These are phyloP conservation scores for Penicillium thymicola DNA, from an alignment of 2,329 filamentous ascomycete species.

Conservation along the genomic window DNA sequence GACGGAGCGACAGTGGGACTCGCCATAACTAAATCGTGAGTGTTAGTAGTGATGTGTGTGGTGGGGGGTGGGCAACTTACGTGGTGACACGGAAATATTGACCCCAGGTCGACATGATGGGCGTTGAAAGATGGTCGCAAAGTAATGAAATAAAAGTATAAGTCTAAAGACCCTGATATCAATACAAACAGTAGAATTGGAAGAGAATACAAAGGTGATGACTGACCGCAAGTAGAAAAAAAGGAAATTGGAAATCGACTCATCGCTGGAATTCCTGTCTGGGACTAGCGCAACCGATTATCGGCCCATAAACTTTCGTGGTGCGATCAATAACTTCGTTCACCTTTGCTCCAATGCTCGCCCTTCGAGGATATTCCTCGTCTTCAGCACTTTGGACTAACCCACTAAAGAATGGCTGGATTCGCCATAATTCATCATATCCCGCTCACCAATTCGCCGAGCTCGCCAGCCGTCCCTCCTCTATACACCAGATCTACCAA, in stretches of 20 bases:
- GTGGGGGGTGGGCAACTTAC: conserved; percentile 48
- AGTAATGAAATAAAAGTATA: not conserved
- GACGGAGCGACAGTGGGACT: conserved; percentile 88
- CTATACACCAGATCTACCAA: conserved; percentile 62
- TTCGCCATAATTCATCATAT: conserved; percentile 33
- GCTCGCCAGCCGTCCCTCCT: conserved; percentile 33
- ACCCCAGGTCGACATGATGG: conserved; percentile 82
- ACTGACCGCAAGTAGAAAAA: conserved; percentile 3
- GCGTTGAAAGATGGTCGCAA: conserved; percentile 1
- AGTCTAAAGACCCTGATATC: not conserved
- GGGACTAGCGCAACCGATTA: conserved; percentile 28
- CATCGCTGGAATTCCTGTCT: conserved; percentile 22
- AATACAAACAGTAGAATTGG: conserved; percentile 5
- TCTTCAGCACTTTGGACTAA: conserved; percentile 9
- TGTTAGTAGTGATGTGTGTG: conserved; percentile 20
- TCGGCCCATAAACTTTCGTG: conserved; percentile 17
- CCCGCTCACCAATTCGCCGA: conserved; percentile 32
- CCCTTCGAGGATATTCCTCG: conserved; percentile 6
- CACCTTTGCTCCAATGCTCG: conserved; percentile 27
- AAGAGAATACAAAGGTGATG: not conserved
- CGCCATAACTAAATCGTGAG: conserved; percentile 58
- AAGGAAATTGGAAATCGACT: conserved; percentile 18
- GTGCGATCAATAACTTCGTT: not conserved
- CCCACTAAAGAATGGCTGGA: not conserved
- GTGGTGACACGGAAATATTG: conserved; percentile 78